phyloP scores from a whole-genome alignment of 441 rosid genomes.

The Gossypium davidsonii region DNA sequence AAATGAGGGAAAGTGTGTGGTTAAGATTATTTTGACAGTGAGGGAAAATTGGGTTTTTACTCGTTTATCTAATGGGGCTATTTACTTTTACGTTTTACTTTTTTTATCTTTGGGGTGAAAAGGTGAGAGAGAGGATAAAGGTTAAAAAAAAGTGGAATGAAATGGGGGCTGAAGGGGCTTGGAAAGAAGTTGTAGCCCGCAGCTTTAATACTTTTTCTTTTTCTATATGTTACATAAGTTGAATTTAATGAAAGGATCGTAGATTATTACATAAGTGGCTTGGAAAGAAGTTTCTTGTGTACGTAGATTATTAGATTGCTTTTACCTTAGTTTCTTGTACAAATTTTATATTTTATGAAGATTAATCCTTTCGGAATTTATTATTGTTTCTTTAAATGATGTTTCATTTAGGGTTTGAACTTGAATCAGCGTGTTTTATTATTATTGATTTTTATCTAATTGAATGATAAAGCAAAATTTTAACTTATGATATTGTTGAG shows the following conservation, averaged over 20 bases:
- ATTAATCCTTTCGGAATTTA: too few relatives aligned
- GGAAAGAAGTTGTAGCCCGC: constrained; percentile 36
- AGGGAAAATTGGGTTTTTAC: not conserved
- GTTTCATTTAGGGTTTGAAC: too few relatives aligned
- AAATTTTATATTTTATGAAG: too few relatives aligned
- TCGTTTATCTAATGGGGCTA: not conserved
- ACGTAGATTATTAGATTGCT: not conserved
- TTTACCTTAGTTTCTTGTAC: not conserved
- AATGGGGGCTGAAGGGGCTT: constrained; percentile 38
- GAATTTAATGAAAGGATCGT: not conserved
- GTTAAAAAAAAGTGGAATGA: not conserved
- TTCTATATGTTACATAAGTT: not conserved
- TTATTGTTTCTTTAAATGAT: too few relatives aligned
- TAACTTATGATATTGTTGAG: too few relatives aligned
- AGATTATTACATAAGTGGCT: too few relatives aligned
- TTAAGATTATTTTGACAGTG: not conserved
- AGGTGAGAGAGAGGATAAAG: not conserved
- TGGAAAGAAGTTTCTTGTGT: not conserved
- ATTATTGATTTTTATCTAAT: too few relatives aligned
- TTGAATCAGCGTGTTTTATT: too few relatives aligned
- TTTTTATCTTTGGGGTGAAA: not conserved
- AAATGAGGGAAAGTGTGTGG: constrained; percentile 6
- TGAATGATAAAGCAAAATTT: too few relatives aligned
- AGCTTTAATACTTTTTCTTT: constrained; percentile 16
- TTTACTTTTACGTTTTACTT: too few relatives aligned